Conservation (phyloP, 495 filamentous ascomycete genomes). For the Neurospora pannonica region DNA sequence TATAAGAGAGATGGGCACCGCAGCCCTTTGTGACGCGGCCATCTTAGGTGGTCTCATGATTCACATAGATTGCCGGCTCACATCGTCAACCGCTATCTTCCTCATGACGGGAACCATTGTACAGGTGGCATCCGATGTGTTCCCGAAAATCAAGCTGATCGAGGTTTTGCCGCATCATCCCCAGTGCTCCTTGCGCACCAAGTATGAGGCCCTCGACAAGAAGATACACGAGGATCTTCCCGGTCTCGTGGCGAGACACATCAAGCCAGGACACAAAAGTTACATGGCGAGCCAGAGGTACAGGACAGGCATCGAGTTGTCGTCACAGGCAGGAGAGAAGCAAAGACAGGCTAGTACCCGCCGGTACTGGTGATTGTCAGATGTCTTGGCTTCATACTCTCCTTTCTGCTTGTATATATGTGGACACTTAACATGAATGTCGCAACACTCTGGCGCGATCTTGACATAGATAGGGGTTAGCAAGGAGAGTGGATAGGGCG, state of each 20-base stretch:
- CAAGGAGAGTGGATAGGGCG: too few relatives aligned
- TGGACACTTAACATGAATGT: too few relatives aligned
- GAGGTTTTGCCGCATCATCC: neutral
- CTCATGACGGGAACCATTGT: neutral
- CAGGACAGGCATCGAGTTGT: neutral
- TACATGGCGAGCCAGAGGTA: neutral
- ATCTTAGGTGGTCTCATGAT: neutral
- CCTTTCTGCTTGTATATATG: too few relatives aligned
- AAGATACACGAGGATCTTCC: neutral
- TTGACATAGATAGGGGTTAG: too few relatives aligned
- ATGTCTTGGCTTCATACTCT: neutral
- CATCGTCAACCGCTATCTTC: neutral
- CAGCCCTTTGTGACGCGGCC: neutral
- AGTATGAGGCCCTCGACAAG: neutral
- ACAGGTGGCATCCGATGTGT: neutral
- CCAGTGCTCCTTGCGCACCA: neutral
- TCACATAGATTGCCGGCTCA: neutral
- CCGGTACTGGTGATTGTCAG: neutral
- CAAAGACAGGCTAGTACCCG: neutral
- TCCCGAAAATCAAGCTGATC: neutral
- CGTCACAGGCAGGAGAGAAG: neutral
- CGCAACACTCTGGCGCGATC: too few relatives aligned
- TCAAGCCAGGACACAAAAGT: neutral
- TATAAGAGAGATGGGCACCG: neutral
- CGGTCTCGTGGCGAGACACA: neutral